Evolutionary conservation across 2,329 filamentous ascomycete species (phyloP).

Genomic region (Diplodia seriata): DNA sequence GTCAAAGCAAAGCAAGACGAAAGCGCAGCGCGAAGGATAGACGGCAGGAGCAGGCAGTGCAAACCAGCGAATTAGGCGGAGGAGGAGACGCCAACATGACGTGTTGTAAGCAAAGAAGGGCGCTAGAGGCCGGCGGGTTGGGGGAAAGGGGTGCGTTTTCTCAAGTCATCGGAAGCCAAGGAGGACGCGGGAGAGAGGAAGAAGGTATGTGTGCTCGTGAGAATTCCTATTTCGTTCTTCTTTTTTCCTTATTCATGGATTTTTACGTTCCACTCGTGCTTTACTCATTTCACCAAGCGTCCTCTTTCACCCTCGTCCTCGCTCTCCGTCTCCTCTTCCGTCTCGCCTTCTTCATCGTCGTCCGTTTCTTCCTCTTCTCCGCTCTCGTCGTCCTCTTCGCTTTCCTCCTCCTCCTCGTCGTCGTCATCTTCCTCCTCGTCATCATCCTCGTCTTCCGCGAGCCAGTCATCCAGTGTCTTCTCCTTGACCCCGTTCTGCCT

Average conservation of each 20-base stretch:
- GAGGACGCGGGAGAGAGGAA: not conserved
- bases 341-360: slow-evolving; percentile 58
- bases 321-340: slow-evolving; percentile 60
- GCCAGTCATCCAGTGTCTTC: slow-evolving; percentile 92
- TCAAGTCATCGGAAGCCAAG: not conserved
- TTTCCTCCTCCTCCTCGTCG: slow-evolving; percentile 52
- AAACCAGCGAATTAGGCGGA: not conserved
- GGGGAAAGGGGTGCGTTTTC: not conserved
- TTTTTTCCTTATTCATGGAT: not conserved
- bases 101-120: not conserved
- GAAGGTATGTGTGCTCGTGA: not conserved
- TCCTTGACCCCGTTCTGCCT: slow-evolving; percentile 66
- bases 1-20: not conserved
- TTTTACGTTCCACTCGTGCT: not conserved
- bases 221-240: not conserved
- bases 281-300: slow-evolving; percentile 46
- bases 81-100: not conserved
- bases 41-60: not conserved
- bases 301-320: slow-evolving; percentile 44
- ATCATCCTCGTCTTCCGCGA: slow-evolving; percentile 74
- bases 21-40: not conserved
- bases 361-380: slow-evolving; percentile 57
- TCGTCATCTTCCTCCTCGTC: slow-evolving; percentile 64
- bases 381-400: slow-evolving; percentile 61
- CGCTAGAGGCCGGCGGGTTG: too few relatives aligned